phyloP scores from a whole-genome alignment of 331 rosid genomes.

The Rosa hybrid region DNA sequence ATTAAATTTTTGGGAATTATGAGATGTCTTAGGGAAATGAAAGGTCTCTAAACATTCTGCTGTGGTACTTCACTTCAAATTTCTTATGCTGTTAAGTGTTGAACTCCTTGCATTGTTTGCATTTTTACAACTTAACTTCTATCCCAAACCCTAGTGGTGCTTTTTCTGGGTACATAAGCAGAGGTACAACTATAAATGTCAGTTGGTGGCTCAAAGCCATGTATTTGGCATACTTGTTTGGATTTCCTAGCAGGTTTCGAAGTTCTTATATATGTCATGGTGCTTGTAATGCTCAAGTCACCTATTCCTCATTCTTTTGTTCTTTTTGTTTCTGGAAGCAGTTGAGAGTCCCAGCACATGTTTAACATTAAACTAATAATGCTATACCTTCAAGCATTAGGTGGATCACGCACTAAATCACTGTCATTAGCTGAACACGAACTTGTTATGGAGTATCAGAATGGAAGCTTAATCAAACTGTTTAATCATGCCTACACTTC shows the following conservation, averaged over 20 bases:
- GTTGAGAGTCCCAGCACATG: neutral
- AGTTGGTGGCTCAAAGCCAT: neutral
- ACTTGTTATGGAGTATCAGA: conserved; percentile 1
- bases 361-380: neutral
- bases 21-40: conserved; percentile 9
- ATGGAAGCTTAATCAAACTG: conserved; percentile 19
- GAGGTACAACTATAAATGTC: neutral
- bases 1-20: no score
- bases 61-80: neutral
- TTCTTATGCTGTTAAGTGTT: neutral
- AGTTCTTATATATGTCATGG: neutral
- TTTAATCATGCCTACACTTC: neutral
- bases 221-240: neutral
- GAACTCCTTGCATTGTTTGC: neutral
- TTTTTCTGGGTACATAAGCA: neutral
- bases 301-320: no score
- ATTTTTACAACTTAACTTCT: neutral
- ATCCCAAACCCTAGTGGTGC: neutral
- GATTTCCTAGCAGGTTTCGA: neutral
- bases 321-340: neutral
- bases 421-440: conserved; percentile 21
- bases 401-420: conserved; percentile 14
- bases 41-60: conserved; percentile 10
- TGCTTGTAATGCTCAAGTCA: neutral
- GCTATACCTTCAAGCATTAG: conserved; percentile 9